Evolutionary conservation across 352 stramenopile species (phyloP), one percentile per base, ranked within the genome.

Genomic region (Globisporangium viniferum): DNA sequence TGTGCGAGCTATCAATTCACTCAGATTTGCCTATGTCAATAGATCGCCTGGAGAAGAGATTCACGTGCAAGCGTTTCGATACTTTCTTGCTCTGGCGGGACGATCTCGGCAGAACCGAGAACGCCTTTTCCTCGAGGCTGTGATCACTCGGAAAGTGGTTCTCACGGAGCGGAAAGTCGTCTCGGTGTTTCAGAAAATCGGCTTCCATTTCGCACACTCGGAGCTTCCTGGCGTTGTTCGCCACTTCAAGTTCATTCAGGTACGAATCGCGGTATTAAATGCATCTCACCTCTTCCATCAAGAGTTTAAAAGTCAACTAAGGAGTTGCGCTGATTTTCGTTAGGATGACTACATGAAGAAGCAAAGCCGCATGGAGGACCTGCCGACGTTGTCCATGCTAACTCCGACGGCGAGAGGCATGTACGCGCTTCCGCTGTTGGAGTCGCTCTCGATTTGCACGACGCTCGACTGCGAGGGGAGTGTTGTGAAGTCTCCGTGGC

Each of bases 81-180:
- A 88, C 31, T 83, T 90, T 48, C 59, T 92, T 0, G 81, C 84
- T 1, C 55, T 89, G 10, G 84, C 84, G 14, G 62, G 73, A 7
- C 71, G 78, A 35, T 74, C 70, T 29, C 67, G 76, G 5, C 70
- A 80, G n/a, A 87, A 78, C n/a, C 74, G 71, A 18, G 84, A 90
- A 65, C 67, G 81, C 10, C 66, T 59, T 6, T 87, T 92, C 44
- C 75, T 92, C 41, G 84, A 89, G 44, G 77, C 81, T 5, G 78
- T 90, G 36, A 86, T 89, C 29, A 90, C 86, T 39, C 73, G 84
- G 8, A 85, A 84, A 49, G 44, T 80, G 22, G 78, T 92, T 6
- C 73, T 92, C 35, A 92, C 84, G 0, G 84, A 92, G 33, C 75
- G 79, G 20, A 87, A 88, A 58, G 72, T 90, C 6, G 49, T 67